A percentile compares a stretch with the other conserved stretches of the same genome.
Conservation (phyloP, 2,329 filamentous ascomycete species). For the Trichophaea hybrida region DNA sequence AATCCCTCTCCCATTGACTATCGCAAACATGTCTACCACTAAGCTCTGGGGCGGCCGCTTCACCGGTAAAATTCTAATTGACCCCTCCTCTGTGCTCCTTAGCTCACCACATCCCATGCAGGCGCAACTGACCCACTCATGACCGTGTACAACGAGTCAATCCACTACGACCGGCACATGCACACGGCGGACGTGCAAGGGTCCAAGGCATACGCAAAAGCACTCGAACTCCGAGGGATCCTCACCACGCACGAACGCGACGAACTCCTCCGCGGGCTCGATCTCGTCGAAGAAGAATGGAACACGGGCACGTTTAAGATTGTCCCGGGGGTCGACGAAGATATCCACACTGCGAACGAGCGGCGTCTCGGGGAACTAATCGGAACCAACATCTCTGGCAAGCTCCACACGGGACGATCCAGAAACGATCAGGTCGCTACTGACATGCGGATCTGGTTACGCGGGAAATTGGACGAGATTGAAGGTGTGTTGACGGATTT, state of each 20-base stretch:
- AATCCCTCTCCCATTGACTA: background rate
- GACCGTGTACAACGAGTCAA: conserved; percentile 68
- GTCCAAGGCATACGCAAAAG: conserved; percentile 65
- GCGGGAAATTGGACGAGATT: conserved; percentile 56
- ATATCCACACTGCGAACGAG: conserved; percentile 58
- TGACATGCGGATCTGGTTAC: conserved; percentile 80
- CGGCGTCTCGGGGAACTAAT: conserved; percentile 68
- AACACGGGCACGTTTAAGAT: conserved; percentile 38
- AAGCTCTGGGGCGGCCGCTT: conserved; percentile 38
- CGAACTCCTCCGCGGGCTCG: conserved; percentile 58
- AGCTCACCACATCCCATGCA: conserved; percentile 28
- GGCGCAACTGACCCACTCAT: conserved; percentile 75
- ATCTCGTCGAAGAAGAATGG: conserved; percentile 43
- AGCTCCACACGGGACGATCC: conserved; percentile 76
- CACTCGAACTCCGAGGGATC: conserved; percentile 62
- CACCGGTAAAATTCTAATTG: conserved; percentile 32
- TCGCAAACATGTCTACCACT: conserved; percentile 7
- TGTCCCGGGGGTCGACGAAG: conserved; percentile 42
- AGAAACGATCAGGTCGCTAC: conserved; percentile 83
- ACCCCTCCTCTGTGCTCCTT: conserved; percentile 7
- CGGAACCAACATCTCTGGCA: conserved; percentile 69
- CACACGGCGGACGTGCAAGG: conserved; percentile 70
- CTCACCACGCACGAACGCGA: conserved; percentile 58
- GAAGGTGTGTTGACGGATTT: conserved; percentile 55
- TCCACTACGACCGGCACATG: conserved; percentile 63